Evolutionary conservation across 176 grass and related monocot species (phyloP).

Genomic region (Lolium rigidum): DNA sequence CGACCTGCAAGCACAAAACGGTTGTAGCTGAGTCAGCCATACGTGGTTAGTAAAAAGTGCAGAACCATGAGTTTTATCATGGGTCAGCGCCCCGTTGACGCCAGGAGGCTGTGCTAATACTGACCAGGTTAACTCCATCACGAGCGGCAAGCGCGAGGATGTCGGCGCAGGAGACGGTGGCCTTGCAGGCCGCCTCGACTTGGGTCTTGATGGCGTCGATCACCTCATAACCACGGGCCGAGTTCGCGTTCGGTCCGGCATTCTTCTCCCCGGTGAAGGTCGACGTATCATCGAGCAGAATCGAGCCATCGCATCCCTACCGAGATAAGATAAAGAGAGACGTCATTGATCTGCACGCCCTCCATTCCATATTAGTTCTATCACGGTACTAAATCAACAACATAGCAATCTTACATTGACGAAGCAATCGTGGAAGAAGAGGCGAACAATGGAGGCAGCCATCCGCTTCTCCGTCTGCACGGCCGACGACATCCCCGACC

Average conservation of each 20-base stretch:
- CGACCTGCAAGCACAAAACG: no score
- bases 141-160: conserved; percentile 79
- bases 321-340: not conserved
- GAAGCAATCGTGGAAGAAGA: conserved; percentile 93
- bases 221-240: conserved; percentile 75
- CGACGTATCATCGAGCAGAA: conserved; percentile 68
- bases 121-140: conserved; percentile 71
- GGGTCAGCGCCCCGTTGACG: not conserved
- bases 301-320: conserved; percentile 83
- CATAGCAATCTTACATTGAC: conserved; percentile 60
- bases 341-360: not conserved
- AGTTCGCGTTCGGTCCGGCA: conserved; percentile 76
- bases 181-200: conserved; percentile 68
- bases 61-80: not conserved
- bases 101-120: conserved; percentile 13
- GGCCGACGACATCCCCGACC: conserved; percentile 60
- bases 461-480: conserved; percentile 62
- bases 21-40: no score
- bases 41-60: not conserved
- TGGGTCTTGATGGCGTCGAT: conserved; percentile 82
- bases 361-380: no score
- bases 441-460: conserved; percentile 71
- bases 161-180: conserved; percentile 79
- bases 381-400: not conserved
- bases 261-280: conserved; percentile 74